phyloP scores from a whole-genome alignment of 306 rosid genomes.

The Vigna radiata region DNA sequence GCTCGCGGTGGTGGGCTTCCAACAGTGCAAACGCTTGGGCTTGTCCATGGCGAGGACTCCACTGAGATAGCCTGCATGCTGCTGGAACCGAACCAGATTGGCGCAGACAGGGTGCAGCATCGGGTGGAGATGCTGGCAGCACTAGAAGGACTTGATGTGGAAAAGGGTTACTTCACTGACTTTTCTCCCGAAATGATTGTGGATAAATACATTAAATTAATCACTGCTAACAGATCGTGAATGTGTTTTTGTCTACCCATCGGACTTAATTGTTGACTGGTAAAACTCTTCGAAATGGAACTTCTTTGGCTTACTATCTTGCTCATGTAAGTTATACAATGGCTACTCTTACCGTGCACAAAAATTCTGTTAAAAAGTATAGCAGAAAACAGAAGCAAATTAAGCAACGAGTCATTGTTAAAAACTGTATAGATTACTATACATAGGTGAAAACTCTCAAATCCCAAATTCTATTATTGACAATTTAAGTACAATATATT shows the following conservation, averaged over 20 bases:
- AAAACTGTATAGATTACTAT: not conserved
- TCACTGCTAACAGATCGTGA: conserved; percentile 47
- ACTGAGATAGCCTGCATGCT: conserved; percentile 84
- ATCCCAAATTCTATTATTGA: conserved; percentile 43
- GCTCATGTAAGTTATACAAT: too few relatives aligned
- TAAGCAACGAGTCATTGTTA: not conserved
- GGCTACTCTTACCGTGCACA: not conserved
- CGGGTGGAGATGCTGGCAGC: conserved; percentile 74
- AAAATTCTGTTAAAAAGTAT: not conserved
- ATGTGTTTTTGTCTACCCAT: not conserved
- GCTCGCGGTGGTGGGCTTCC: conserved; percentile 94
- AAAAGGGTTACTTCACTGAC: conserved; percentile 84
- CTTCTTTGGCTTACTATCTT: too few relatives aligned
- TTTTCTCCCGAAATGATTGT: conserved; percentile 71
- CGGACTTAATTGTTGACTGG: not conserved
- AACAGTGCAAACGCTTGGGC: conserved; percentile 66
- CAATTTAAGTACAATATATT: conserved; percentile 45
- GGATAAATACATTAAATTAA: conserved; percentile 60
- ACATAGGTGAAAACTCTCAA: not conserved
- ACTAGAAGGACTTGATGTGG: conserved; percentile 79
- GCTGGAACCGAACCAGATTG: conserved; percentile 76
- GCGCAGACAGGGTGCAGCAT: conserved; percentile 78
- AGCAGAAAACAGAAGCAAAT: not conserved
- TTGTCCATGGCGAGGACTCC: conserved; percentile 68
- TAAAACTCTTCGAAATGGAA: too few relatives aligned